Percentiles rank a stretch among this genome's conserved stretches.
Evolutionary conservation across 306 rosid genomes (phyloP).

Genomic region (Acmispon strigosus): DNA sequence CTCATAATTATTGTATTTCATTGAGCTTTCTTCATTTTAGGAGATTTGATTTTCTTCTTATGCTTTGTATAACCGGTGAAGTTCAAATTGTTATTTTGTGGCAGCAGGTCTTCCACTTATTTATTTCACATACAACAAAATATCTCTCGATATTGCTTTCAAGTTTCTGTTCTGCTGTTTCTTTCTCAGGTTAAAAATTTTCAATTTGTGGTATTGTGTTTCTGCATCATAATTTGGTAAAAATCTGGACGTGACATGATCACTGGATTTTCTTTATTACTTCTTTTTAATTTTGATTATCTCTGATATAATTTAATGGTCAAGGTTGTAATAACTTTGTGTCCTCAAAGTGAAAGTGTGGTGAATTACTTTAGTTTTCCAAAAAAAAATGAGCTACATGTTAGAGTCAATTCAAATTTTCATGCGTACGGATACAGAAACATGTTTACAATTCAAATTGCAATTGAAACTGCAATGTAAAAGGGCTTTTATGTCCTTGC

Average conservation of each 20-base stretch:
- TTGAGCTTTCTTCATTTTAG: slow-evolving; percentile 10
- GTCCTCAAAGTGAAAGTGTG: too few relatives aligned
- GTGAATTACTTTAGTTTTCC: too few relatives aligned
- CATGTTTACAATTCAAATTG: too few relatives aligned
- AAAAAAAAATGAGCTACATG: too few relatives aligned
- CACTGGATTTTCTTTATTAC: too few relatives aligned
- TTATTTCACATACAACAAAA: slow-evolving; percentile 13
- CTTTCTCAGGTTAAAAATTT: slow-evolving; percentile 11
- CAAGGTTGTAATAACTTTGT: too few relatives aligned
- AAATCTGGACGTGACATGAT: neutral
- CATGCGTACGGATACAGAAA: too few relatives aligned
- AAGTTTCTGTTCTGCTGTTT: neutral
- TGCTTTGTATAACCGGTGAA: neutral
- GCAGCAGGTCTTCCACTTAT: slow-evolving; percentile 19
- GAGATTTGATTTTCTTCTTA: neutral
- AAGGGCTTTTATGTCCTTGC: too few relatives aligned
- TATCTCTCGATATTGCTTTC: neutral
- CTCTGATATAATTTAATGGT: too few relatives aligned
- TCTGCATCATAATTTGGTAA: neutral
- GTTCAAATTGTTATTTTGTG: slow-evolving; percentile 17
- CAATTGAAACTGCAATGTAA: neutral
- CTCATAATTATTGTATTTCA: slow-evolving; percentile 2
- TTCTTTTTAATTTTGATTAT: too few relatives aligned
- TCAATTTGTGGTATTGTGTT: neutral
- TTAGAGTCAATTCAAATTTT: too few relatives aligned